A percentile compares a stretch with the other conserved stretches of the same genome.
Conservation (phyloP, 148 eudicot species). For the Hydrangea macrophylla region DNA sequence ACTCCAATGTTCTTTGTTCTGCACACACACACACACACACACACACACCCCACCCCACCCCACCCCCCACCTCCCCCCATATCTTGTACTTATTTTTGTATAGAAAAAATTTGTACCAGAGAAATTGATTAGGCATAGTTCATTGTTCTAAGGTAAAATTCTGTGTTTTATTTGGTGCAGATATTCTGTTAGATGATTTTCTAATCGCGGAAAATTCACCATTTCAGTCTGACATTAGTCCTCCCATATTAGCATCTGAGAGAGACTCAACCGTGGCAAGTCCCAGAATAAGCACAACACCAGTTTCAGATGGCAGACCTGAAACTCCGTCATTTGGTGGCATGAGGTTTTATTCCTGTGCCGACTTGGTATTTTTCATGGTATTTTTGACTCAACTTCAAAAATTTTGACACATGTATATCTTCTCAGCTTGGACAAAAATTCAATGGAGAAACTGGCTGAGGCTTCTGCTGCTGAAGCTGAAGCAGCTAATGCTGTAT, state of each 20-base stretch:
- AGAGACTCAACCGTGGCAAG: slow-evolving; percentile 38
- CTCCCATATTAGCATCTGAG: slow-evolving; percentile 43
- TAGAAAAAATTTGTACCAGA: no score
- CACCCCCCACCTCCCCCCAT: no score
- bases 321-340: slow-evolving; percentile 44
- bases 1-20: no score
- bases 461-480: slow-evolving; percentile 92
- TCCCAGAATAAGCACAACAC: slow-evolving; percentile 31
- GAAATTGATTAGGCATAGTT: no score
- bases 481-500: slow-evolving; percentile 85
- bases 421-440: slow-evolving; percentile 47
- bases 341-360: slow-evolving; percentile 37
- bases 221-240: slow-evolving; percentile 48
- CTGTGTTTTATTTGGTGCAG: slow-evolving; percentile 39
- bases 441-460: slow-evolving; percentile 70
- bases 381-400: neutral
- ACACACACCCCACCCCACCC: no score
- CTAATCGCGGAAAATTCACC: slow-evolving; percentile 74
- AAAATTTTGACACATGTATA: neutral
- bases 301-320: slow-evolving; percentile 37
- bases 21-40: no score
- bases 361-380: neutral
- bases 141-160: slow-evolving; percentile 3
- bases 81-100: no score
- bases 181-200: slow-evolving; percentile 73